Conservation (phyloP, 2,329 filamentous ascomycete genomes). For the Trichoderma polysporum region DNA sequence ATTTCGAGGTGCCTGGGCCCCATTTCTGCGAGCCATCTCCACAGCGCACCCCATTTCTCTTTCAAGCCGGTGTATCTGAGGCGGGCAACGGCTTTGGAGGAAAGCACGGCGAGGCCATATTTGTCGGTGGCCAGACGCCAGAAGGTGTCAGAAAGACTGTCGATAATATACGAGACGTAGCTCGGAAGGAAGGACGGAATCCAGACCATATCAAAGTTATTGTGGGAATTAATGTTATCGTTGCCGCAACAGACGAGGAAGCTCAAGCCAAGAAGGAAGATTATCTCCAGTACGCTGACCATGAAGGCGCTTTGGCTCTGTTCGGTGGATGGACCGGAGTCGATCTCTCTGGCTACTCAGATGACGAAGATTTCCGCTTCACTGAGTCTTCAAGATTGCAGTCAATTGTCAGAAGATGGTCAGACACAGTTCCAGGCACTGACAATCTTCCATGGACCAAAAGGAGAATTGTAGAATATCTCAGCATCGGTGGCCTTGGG, state of each 20-base stretch:
- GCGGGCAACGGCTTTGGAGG: slow-evolving; percentile 19
- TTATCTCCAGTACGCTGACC: slow-evolving; percentile 17
- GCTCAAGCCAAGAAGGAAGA: slow-evolving; percentile 7
- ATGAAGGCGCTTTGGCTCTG: slow-evolving; percentile 16
- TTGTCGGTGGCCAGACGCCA: slow-evolving; percentile 14
- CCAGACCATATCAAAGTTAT: slow-evolving; percentile 16
- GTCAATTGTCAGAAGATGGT: slow-evolving; percentile 24
- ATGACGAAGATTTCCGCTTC: slow-evolving; percentile 18
- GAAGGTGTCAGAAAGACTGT: slow-evolving; percentile 14
- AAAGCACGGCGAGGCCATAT: slow-evolving; percentile 18
- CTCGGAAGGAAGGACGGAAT: background rate
- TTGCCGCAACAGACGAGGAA: slow-evolving; percentile 18
- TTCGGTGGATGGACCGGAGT: slow-evolving; percentile 18
- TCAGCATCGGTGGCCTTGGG: slow-evolving; percentile 50
- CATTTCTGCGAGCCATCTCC: slow-evolving; percentile 19
- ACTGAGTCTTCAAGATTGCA: slow-evolving; percentile 6
- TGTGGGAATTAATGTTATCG: slow-evolving; percentile 13
- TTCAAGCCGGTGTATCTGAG: slow-evolving; percentile 18
- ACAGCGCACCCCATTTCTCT: slow-evolving; percentile 17
- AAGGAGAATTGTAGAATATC: slow-evolving; percentile 53
- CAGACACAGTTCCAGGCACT: slow-evolving; percentile 22
- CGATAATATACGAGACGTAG: slow-evolving; percentile 10
- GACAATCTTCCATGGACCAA: slow-evolving; percentile 52
- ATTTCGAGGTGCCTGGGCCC: slow-evolving; percentile 16
- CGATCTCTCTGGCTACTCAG: slow-evolving; percentile 13